Base-by-base conservation (phyloP, 2,329 filamentous ascomycete species). In the Knufia petricola region DNA sequence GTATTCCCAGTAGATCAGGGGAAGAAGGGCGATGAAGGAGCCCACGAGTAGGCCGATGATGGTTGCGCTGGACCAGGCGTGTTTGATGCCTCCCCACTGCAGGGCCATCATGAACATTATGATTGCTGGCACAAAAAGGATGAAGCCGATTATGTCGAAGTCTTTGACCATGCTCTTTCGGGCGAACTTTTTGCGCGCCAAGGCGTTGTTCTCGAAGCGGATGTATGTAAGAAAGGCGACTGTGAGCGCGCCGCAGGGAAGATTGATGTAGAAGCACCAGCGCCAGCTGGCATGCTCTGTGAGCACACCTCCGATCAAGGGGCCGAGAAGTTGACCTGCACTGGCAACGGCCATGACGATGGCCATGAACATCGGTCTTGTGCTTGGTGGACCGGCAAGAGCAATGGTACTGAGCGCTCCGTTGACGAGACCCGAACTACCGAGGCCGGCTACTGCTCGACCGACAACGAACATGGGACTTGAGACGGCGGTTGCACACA, bases 81-180 rank as follows among this genome's bases (percentile, higher is more conserved):
- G 52, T 15, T 43, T 37, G 21, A 44, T 42, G 19, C 51, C 56
- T 8, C 50, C 53, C 44, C 42, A 57, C n/a, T 54, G 51, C 28
- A 59, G 30, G 4, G 55, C 58, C 12, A 58, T 38, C 9, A 59
- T 49, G 19, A 58, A 43, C 58, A 58, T 56, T 36, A 58, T 39
- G 50, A 48, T 44, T n/a, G 48, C 51, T 3, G 50, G 47, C 12
- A 82, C 63, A 54, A 84, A 76, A 60, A 81, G 72, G n/a, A 75
- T 58, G 12, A 76, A 79, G 15, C 79, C 79, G 1, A 80, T 58
- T 1, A 76, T 75, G 49, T 82, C 78, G 45, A 81, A 59, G 30
- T 59, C 55, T 17, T 52, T 38, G n/a, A 38, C 48, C 20, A 53
- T 20, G 23, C 17, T 39, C 15, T 41, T 15, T 3, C 19, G 24